A percentile compares a stretch with the other conserved stretches of the same genome.
Conservation (phyloP, 345 rosid genomes). For the Brassica incana region DNA sequence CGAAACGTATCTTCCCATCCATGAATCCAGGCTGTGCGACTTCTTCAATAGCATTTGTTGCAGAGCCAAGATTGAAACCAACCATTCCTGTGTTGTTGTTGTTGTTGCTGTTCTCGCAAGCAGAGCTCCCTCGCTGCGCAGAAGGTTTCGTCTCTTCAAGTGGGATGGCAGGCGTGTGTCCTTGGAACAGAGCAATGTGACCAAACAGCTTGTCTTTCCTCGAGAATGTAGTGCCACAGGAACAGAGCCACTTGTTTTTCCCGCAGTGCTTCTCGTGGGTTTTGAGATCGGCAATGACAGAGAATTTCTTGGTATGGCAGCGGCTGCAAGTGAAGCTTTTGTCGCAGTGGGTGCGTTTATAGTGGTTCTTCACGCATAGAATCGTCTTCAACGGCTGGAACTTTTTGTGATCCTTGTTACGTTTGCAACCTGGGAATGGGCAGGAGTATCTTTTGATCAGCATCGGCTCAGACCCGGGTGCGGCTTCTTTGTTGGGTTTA, state of each 20-base stretch:
- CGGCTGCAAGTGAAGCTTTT: constrained; percentile 87
- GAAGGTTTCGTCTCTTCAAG: constrained; percentile 60
- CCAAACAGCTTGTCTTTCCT: constrained; percentile 99
- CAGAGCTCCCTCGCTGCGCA: constrained; percentile 44
- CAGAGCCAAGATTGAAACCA: constrained; percentile 40
- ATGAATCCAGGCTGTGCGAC: constrained; percentile 33
- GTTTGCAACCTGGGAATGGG: constrained; percentile 88
- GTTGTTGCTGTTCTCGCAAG: constrained; percentile 30
- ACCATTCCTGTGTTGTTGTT: constrained; percentile 32
- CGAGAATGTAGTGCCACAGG: constrained; percentile 94
- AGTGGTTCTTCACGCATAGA: constrained; percentile 92
- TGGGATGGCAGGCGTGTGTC: constrained; percentile 96
- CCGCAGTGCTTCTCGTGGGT: constrained; percentile 99
- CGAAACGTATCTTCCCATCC: constrained; percentile 58
- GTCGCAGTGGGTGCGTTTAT: constrained; percentile 95
- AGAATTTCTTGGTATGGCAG: constrained; percentile 93
- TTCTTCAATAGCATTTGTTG: constrained; percentile 42
- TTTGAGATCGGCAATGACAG: constrained; percentile 91
- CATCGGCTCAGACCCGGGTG: constrained; percentile 55
- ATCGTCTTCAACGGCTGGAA: constrained; percentile 94
- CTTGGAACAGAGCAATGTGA: constrained; percentile 91
- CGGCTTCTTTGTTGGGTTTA: constrained; percentile 73
- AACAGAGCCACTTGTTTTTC: constrained; percentile 95
- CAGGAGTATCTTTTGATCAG: constrained; percentile 91
- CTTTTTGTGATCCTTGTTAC: constrained; percentile 96